These are phyloP conservation scores for Phalaenopsis hybrid DNA, from an alignment of 116 monocot genomes.

Conservation along the genomic window DNA sequence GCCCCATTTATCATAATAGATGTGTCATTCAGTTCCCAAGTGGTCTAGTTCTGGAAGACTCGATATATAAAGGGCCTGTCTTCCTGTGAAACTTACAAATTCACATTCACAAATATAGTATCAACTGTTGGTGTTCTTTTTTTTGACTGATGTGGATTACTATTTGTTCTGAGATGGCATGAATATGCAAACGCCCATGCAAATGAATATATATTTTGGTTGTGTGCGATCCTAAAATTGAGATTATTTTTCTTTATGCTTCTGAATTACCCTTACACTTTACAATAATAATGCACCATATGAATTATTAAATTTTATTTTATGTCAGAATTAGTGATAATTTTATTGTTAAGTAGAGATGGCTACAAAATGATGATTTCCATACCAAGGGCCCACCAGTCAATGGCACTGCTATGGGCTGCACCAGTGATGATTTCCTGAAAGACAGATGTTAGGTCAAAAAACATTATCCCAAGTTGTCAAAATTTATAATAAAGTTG, in stretches of 20 bases:
- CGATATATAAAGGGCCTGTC: neutral
- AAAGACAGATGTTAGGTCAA: conserved; percentile 15
- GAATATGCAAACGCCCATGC: neutral
- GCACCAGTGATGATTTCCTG: conserved; percentile 90
- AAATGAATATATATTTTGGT: neutral
- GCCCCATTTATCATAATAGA: neutral
- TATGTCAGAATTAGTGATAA: neutral
- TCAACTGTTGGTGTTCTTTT: neutral
- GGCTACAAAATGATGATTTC: neutral
- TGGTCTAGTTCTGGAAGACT: neutral
- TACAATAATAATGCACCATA: no score
- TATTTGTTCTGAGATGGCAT: neutral
- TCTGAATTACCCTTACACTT: neutral
- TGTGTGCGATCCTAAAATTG: neutral
- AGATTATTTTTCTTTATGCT: neutral
- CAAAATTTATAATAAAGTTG: neutral
- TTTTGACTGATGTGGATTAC: neutral
- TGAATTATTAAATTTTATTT: neutral
- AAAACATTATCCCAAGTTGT: neutral
- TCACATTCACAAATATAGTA: neutral
- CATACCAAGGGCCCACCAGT: conserved; percentile 97
- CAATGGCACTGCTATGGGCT: conserved; percentile 79
- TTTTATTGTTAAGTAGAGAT: neutral
- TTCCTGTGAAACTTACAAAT: no score
- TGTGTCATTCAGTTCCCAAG: neutral